Evolutionary conservation across 1,139 yeast species (phyloP), one percentile per base, ranked within the genome.

Genomic region (Taiozyma sp.): DNA sequence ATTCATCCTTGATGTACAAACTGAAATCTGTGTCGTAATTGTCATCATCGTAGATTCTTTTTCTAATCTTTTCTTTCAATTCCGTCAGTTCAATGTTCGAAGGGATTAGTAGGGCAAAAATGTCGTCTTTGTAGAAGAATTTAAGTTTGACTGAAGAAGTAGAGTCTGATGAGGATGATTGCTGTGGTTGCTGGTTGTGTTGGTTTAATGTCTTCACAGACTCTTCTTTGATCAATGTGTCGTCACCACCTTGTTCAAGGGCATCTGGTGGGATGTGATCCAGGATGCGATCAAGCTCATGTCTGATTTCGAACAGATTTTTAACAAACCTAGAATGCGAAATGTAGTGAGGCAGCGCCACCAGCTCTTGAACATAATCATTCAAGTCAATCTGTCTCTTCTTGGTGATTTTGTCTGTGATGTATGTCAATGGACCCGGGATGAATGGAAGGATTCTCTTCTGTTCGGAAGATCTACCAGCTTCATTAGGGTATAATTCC

Each of bases 351-450:
- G 98, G 98, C 62, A 93, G 75, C 43, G 80, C 76, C 44, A 89
- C 77, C 58, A 93, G 75, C 54, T 85, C 87, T 49, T 83, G 77
- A 49, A 95, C 83, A 65, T 93, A 93, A 52, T 82, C 81, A 68
- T 93, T 95, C 59, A 95, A 75, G 68, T 89, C 95, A 39, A 83
- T 88, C 58, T 93, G 77, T 62, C 99, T 79, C 65, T 88, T 86
- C 60, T 85, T 84, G 16, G 97, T 87, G 50, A 91, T 85, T 48
- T 85, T 80, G 64, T 91, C 98, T 56, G 91, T 90, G 47, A 93
- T 97, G 64, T 88, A 88, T 45, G 95, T 86, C 48, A 93, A 77
- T 2, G 99, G 99, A 1, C 99, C 99, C 0, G 99, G 99, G 64
- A 95, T 91, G 56, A 87, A 89, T 5, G 99, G 99, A 54, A 93